A percentile compares a stretch with the other conserved stretches of the same genome.
Conservation (phyloP, 306 rosid species). For the Casuarina equisetifolia region DNA sequence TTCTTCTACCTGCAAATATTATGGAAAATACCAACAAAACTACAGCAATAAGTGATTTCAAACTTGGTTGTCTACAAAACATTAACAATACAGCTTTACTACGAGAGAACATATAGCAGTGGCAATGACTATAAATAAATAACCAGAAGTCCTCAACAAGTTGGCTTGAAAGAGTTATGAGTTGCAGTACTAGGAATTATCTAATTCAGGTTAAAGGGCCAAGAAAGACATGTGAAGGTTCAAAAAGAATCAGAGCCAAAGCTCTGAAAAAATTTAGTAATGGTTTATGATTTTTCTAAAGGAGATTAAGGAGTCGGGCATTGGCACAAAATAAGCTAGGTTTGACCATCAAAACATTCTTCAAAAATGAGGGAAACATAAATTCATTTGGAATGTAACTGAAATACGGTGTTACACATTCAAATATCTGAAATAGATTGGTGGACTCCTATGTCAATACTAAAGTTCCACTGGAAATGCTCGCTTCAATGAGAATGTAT, state of each 20-base stretch:
- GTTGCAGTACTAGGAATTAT: neutral
- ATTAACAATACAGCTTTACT: constrained; percentile 5
- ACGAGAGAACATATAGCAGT: constrained; percentile 7
- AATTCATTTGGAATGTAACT: neutral
- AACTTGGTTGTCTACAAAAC: constrained; percentile 9
- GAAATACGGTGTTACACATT: neutral
- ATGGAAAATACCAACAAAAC: constrained; percentile 15
- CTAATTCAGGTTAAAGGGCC: constrained; percentile 21
- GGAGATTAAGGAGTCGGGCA: neutral
- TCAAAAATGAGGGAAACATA: neutral
- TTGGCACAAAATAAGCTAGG: neutral
- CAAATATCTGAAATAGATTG: neutral
- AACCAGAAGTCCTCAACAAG: constrained; percentile 13
- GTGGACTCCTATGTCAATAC: constrained; percentile 1
- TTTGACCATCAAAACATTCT: neutral
- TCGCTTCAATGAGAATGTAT: neutral
- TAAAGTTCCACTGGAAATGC: constrained; percentile 10
- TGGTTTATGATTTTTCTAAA: no score
- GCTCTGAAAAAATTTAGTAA: constrained; percentile 8
- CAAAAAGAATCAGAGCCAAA: constrained; percentile 13
- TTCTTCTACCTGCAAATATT: constrained; percentile 72
- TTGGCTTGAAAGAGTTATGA: neutral
- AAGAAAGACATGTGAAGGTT: constrained; percentile 9
- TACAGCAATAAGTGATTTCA: neutral
- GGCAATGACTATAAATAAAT: neutral